phyloP scores from a whole-genome alignment of 495 filamentous ascomycete species.

The Aspergillus conjunctus region DNA sequence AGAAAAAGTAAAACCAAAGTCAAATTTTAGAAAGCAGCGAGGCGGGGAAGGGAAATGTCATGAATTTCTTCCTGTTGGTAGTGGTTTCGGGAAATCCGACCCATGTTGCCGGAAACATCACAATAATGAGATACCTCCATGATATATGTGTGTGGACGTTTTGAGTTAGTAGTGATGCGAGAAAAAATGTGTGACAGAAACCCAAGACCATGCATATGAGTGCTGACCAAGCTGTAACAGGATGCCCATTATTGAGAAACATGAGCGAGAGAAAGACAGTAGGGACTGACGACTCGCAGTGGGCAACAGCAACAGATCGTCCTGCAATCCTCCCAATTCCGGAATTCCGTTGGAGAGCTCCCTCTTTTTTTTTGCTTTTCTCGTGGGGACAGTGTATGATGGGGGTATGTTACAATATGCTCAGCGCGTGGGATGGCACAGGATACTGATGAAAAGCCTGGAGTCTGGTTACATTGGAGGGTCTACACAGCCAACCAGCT shows the following conservation, averaged over 20 bases:
- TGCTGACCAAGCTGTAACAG: neutral
- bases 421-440: constrained; percentile 17
- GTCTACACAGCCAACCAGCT: constrained; percentile 15
- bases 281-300: neutral
- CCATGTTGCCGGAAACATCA: constrained; percentile 1
- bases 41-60: neutral
- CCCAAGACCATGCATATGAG: constrained; percentile 14
- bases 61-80: neutral
- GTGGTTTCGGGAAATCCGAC: neutral
- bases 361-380: constrained; percentile 5
- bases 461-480: neutral
- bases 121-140: neutral
- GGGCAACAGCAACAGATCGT: constrained; percentile 1
- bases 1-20: neutral
- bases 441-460: neutral
- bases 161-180: neutral
- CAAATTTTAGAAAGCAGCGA: neutral
- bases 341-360: constrained; percentile 5
- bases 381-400: neutral
- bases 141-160: neutral
- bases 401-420: constrained; percentile 8
- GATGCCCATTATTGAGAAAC: neutral
- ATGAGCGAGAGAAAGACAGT: neutral
- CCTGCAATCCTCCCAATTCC: neutral
- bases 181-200: constrained; percentile 12